Evolutionary conservation across 2,329 filamentous ascomycete species (phyloP), one percentile per base, ranked within the genome.

Genomic region (Monosporascus sp.): DNA sequence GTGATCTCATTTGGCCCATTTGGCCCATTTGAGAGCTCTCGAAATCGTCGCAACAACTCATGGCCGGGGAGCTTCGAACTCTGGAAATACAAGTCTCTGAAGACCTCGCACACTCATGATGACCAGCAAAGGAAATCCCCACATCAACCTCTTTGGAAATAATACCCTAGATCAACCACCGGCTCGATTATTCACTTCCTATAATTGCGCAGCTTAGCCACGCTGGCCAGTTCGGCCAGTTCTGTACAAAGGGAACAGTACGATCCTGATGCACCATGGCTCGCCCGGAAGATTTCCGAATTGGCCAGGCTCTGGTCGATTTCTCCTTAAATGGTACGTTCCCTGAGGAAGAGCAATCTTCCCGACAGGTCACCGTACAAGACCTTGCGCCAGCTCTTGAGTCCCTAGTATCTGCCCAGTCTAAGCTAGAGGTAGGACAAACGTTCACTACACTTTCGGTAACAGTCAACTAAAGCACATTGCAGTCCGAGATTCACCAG

Each of bases 401-500:
- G 51, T 69, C 70, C 18, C 65, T 79, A 31, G 66, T 68, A 27
- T 60, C 67, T 22, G 75, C 77, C 27, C 77, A 74, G 62, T 54
- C 65, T 5, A 70, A 70, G 50, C 69, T 80, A 31, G 72, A 79
- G 69, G 75, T 77, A 65, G 20, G 63, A 52, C 22, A 49, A 41
- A 45, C 11, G 11, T 8, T 44, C 25, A 27, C 1, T 1, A 18
- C 18, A 27, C 3, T 36, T 25, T 22, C 27, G 22, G 25, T 3
- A 34, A 42, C 5, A 44, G 22, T 46, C 47, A 60, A 47, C 61
- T 51, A 25, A 34, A 50, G 18, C 20, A 52, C 34, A 47, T 20
- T 22, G 11, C 52, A 89, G 84, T 72, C 79, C 54, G 85, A 95
- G 62, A 87, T 97, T 54, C 86, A 85, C 58, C 70, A 75, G 22